Evolutionary conservation across 768 basidiomycete genomes (phyloP).

Genomic region (Suillus brevipes): DNA sequence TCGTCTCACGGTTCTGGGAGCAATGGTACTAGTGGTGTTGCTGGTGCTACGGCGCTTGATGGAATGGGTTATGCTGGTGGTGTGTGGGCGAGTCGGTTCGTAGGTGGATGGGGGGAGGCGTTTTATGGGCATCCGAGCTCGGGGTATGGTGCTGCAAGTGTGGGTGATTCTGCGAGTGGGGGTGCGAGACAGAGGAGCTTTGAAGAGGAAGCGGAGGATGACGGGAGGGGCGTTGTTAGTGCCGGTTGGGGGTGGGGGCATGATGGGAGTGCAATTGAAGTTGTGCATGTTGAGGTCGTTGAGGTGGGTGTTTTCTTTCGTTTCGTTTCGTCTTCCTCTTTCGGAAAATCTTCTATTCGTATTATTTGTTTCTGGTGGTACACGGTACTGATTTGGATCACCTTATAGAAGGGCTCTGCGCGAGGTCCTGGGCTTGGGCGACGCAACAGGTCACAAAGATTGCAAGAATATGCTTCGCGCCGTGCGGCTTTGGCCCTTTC

Average conservation of each 20-base stretch:
- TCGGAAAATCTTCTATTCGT: slow-evolving; percentile 8
- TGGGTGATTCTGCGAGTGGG: slow-evolving; percentile 15
- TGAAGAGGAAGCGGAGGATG: slow-evolving; percentile 46
- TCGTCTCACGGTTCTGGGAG: slow-evolving; percentile 13
- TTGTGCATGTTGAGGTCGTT: slow-evolving; percentile 62
- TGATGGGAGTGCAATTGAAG: slow-evolving; percentile 75
- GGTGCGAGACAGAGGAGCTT: slow-evolving; percentile 28
- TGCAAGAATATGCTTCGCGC: slow-evolving; percentile 66
- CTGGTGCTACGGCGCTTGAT: slow-evolving; percentile 27
- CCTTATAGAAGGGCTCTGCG: slow-evolving; percentile 49
- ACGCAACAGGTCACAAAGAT: slow-evolving; percentile 64
- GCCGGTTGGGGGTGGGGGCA: slow-evolving; percentile 79
- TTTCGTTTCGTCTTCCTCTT: not conserved
- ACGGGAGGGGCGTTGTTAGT: slow-evolving; percentile 62
- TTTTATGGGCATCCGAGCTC: slow-evolving; percentile 33
- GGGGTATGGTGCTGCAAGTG: slow-evolving; percentile 21
- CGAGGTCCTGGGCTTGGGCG: slow-evolving; percentile 53
- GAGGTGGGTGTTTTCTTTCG: slow-evolving; percentile 45
- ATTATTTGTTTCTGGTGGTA: not conserved
- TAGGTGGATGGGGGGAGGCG: slow-evolving; percentile 43
- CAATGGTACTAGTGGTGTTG: slow-evolving; percentile 24
- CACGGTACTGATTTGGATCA: not conserved
- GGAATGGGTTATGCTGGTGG: slow-evolving; percentile 29
- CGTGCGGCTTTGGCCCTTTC: slow-evolving; percentile 42
- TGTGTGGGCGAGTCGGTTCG: slow-evolving; percentile 38